A percentile compares a stretch with the other conserved stretches of the same genome.
Evolutionary conservation across 345 rosid genomes (phyloP).

Genomic region (Lumnitzera racemosa): DNA sequence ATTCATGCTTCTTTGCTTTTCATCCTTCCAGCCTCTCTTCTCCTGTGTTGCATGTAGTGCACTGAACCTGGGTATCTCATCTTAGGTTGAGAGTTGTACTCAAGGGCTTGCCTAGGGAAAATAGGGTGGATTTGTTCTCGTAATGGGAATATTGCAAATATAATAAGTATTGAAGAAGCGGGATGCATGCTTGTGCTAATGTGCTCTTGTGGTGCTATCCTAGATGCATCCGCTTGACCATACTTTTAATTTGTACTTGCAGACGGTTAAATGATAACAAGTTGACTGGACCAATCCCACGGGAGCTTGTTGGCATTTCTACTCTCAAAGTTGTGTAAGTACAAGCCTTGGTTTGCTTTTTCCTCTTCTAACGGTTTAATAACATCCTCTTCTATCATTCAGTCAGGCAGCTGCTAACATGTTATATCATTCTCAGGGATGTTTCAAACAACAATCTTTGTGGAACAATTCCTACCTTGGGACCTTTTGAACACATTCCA

Average conservation of each 20-base stretch:
- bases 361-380: not conserved
- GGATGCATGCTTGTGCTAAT: not conserved
- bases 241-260: slow-evolving; percentile 11
- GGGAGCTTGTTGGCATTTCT: slow-evolving; percentile 46
- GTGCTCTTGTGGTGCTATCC: not conserved
- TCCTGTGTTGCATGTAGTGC: no score
- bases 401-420: not conserved
- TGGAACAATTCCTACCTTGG: slow-evolving; percentile 89
- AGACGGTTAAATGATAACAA: slow-evolving; percentile 63
- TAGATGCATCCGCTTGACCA: not conserved
- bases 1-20: no score
- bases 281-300: slow-evolving; percentile 58
- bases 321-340: slow-evolving; percentile 77
- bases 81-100: no score
- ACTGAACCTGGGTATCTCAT: no score
- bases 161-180: not conserved
- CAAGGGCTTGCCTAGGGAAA: no score
- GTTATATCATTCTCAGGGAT: slow-evolving; percentile 44
- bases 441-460: slow-evolving; percentile 84
- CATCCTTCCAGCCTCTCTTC: no score
- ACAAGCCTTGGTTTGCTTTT: not conserved
- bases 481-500: slow-evolving; percentile 87
- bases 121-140: no score
- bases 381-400: not conserved
- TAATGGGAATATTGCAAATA: no score